Evolutionary conservation across 2,329 filamentous ascomycete genomes (phyloP), one percentile per base, ranked within the genome.

Genomic region (Cladosporium sp.): DNA sequence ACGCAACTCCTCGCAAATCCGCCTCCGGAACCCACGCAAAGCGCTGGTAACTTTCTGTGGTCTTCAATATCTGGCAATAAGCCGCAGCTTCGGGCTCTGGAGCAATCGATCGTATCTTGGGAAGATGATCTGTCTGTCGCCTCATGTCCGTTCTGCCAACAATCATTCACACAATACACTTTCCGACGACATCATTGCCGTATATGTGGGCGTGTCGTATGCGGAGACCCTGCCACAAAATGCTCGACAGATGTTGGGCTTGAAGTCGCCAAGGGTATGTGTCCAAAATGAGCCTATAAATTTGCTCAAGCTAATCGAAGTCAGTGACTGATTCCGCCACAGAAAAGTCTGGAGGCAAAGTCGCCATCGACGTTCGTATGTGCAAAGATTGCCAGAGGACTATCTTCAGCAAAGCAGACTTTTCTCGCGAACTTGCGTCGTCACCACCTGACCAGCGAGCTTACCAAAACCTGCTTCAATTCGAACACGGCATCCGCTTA

Each of bases 121-220:
- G 92, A 99, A 78, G 93, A 98, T 62, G 95, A 99, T 77, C 85
- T 89, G 0, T 87, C 84, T 36, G 93, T 99, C 6, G 69, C 84
- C 1, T 88, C 89, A 69, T 99, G 95, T 75, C 95, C 95, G 0
- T 97, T 97, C 74, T 99, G 95, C 74, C 92, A 96, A 75, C 95
- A 99, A 74, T 92, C 97, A 65, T 99, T 99, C 78, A 90, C 92
- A 0, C 90, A 89, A 15, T 98, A 97, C 86, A 91, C 92, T 1
- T 96, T 98, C 74, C 87, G 95, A 73, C 85, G 95, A 71, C 95
- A 98, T 77, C 95, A 99, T 78, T 99, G 95, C 78, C 87, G 95
- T 64, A 90, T 96, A 78, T 99, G 95, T 74, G 95, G 95, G 3
- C 87, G 90, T 52, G 93, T 99, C 0, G 92, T 99, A 0, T 99